Base-by-base conservation (phyloP, 108 stramenopile species). In the Parmales sp. region DNA sequence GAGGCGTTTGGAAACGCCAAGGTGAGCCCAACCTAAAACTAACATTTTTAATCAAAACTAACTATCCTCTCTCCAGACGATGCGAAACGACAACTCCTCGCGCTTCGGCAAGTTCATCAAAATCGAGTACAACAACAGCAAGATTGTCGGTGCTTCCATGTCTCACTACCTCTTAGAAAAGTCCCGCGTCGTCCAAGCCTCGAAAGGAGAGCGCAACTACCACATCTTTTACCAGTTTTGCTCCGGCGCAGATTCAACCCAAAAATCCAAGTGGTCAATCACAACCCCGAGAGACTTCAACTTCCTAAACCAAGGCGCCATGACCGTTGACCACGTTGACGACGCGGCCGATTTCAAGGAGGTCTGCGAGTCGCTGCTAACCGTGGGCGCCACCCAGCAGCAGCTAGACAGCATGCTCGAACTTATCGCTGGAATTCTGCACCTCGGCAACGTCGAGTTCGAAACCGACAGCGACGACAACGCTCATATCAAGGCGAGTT, bases 1-100 rank as follows among this genome's bases (percentile, higher is more conserved):
- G 94, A 95, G 64, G 84, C 89, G 7, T 94, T 94, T 70, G 94
- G 94, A 1, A 95, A 95, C 65, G 91, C 94, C 39, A 85, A 90
- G 46, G 92, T 91, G 5, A 71, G 85, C 0, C 84, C 91, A 8
- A 94, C 91, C 69, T 89, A 91, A 70, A 91, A 91, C 88, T 34
- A 67, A 34, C 51, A 71, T 63, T 70, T 74, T 26, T 69, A 73
- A 8, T 11, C 13, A 48, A 48, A 9, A 48, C 9, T 11, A 43
- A 13, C 41, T 7, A 13, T 13, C 13, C 41, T 43, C 13, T 43
- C 41, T 13, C 41, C 41, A 43, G 16, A 43, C 41, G 41, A 8
- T 13, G 16, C 41, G 41, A 8, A n/a, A n/a, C n/a, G n/a, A n/a
- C n/a, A n/a, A 13, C 41, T 13, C 13, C 8, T 50, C n/a, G n/a